Base-by-base conservation (phyloP, 2,329 filamentous ascomycete genomes). In the Clathrospora elynae region DNA sequence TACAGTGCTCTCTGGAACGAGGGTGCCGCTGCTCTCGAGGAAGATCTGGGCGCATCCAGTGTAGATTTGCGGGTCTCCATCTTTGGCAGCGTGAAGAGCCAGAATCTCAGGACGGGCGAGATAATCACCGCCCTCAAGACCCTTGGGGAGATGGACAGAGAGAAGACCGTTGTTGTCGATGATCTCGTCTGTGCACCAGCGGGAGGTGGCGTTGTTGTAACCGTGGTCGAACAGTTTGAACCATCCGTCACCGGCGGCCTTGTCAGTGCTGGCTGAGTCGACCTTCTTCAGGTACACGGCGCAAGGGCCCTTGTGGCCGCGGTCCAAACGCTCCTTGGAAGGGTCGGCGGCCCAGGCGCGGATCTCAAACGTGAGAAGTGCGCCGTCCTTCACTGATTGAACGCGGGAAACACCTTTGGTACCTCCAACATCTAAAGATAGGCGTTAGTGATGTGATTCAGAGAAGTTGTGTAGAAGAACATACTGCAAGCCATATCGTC, bases 161-260 rank as follows among this genome's bases (percentile, higher is more conserved):
- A 90, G 71, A 12, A 82, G 75, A 10, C 86, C 86, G 14, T 83
- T 75, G 68, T 83, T 82, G 39, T 71, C 75, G 45, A 85, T 85
- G 45, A 90, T 74, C 47, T 81, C 82, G 61, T 88, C 81, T 3
- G 83, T 85, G 69, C 87, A 89, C 85, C 86, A 90, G 63, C 81
- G 73, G 18, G 73, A 66, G 2, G 74, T 73, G 4, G 64, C 55
- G 4, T 71, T 64, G 56, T 87, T 76, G 68, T 86, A 88, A 31
- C 84, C 85, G 36, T 85, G 78, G 44, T 87, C 79, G 75, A 79
- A 88, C 62, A 90, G 80, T 76, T 90, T 90, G 77, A 90, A 87
- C 87, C 87, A 91, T 25, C 86, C 86, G 35, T 75, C 71, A 4
- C 86, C 86, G 16, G 77, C 49, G 53, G 64, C 72, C 16, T 48